Evolutionary conservation across 768 basidiomycete genomes (phyloP).

Genomic region (Boletus subparvulus): DNA sequence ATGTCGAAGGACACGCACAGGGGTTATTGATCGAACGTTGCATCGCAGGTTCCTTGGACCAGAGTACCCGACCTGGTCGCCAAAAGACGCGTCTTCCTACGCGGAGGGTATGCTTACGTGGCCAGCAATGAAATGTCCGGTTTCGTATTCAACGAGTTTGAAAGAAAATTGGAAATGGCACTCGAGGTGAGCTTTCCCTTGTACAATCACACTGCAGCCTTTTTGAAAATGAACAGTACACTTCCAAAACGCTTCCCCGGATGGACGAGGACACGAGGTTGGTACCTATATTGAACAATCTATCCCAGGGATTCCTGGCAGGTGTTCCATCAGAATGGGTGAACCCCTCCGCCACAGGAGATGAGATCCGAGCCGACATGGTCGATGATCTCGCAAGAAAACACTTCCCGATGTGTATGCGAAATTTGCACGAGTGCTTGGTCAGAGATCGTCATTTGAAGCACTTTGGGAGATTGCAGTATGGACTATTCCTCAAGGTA

Average conservation of each 20-base stretch:
- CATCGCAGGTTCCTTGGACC: slow-evolving; percentile 89
- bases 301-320: slow-evolving; percentile 91
- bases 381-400: slow-evolving; percentile 80
- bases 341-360: slow-evolving; percentile 51
- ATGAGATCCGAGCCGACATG: slow-evolving; percentile 90
- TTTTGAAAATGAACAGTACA: slow-evolving; percentile 50
- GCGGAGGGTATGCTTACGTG: slow-evolving; percentile 87
- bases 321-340: slow-evolving; percentile 86
- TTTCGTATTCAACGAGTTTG: slow-evolving; percentile 86
- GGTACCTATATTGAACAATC: slow-evolving; percentile 83
- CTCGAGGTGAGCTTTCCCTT: slow-evolving; percentile 60
- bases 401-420: slow-evolving; percentile 97
- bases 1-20: neutral
- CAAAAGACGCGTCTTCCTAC: slow-evolving; percentile 73
- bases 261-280: slow-evolving; percentile 94
- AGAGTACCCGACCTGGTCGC: slow-evolving; percentile 91
- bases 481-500: slow-evolving; percentile 95
- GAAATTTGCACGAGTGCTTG: slow-evolving; percentile 79
- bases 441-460: slow-evolving; percentile 82
- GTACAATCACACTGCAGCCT: neutral
- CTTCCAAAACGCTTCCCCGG: slow-evolving; percentile 82
- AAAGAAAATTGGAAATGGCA: slow-evolving; percentile 63
- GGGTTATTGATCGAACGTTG: neutral
- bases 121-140: slow-evolving; percentile 73
- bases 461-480: slow-evolving; percentile 88